Conservation (phyloP, 139 green algal species). For the Coccomyxa sp. region DNA sequence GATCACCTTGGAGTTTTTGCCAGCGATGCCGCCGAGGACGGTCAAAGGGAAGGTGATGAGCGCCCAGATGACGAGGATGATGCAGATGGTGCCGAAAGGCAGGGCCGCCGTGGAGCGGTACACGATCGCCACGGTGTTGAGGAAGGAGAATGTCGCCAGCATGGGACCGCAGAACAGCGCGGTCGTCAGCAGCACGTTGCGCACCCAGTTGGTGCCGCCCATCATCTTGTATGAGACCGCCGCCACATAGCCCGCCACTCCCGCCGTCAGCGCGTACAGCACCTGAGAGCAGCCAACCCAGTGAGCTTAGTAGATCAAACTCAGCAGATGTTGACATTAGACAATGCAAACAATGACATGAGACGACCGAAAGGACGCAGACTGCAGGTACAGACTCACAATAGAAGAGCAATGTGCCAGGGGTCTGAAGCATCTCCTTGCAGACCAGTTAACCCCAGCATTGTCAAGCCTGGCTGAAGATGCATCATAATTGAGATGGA, state of each 20-base stretch:
- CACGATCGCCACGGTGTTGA: slow-evolving; percentile 79
- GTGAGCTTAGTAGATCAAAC: not conserved
- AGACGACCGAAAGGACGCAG: too few species aligned
- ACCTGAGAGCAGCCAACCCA: slow-evolving; percentile 21
- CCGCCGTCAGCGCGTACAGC: slow-evolving; percentile 85
- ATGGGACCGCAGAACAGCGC: slow-evolving; percentile 76
- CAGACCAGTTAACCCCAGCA: too few species aligned
- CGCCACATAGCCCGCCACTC: slow-evolving; percentile 78
- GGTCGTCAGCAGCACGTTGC: slow-evolving; percentile 70
- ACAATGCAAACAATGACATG: too few species aligned
- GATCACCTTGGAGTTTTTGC: slow-evolving; percentile 59
- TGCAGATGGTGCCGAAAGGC: slow-evolving; percentile 79
- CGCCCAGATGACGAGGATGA: slow-evolving; percentile 82
- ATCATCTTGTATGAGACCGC: slow-evolving; percentile 83
- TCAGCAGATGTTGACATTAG: too few species aligned
- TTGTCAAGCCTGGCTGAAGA: too few species aligned
- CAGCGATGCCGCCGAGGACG: slow-evolving; percentile 81
- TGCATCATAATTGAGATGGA: too few species aligned
- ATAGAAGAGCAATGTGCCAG: too few species aligned
- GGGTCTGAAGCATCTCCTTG: too few species aligned
- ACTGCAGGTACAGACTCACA: too few species aligned
- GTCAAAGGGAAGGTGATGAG: slow-evolving; percentile 89
- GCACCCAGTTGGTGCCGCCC: slow-evolving; percentile 72
- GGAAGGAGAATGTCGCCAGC: slow-evolving; percentile 71
- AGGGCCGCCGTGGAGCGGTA: slow-evolving; percentile 68